Conservation (phyloP, 2,329 filamentous ascomycete genomes). For the Trichoderma sp. region DNA sequence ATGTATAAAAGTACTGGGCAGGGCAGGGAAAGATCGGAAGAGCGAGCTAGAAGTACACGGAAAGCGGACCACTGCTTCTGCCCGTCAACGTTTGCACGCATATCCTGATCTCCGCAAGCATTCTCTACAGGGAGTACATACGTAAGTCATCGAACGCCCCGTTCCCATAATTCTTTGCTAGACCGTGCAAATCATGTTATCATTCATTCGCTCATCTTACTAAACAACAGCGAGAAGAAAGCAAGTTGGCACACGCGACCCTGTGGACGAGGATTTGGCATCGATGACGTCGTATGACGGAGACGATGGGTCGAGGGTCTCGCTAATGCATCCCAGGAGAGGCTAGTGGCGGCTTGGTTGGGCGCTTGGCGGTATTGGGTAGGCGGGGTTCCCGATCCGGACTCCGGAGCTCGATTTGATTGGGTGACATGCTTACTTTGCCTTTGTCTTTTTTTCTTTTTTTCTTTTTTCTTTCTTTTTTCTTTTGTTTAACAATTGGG, state of each 20-base stretch:
- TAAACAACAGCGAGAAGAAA: neutral
- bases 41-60: conserved; percentile 4
- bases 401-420: neutral
- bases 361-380: neutral
- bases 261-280: neutral
- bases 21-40: conserved; percentile 1
- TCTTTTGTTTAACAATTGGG: neutral
- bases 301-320: neutral
- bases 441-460: no score
- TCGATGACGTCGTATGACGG: conserved; percentile 20
- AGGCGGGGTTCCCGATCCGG: conserved; percentile 15
- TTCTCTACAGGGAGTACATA: neutral
- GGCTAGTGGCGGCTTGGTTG: neutral
- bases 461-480: neutral
- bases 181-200: neutral
- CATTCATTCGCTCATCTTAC: neutral
- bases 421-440: neutral
- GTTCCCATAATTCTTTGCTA: neutral
- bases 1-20: neutral
- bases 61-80: neutral
- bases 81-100: neutral
- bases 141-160: neutral
- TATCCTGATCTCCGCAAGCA: neutral
- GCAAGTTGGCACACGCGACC: conserved; percentile 1
- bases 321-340: neutral